These are phyloP conservation scores for Fraxinus xanthoxyloides DNA, from an alignment of 305 asterid genomes.

Conservation along the genomic window DNA sequence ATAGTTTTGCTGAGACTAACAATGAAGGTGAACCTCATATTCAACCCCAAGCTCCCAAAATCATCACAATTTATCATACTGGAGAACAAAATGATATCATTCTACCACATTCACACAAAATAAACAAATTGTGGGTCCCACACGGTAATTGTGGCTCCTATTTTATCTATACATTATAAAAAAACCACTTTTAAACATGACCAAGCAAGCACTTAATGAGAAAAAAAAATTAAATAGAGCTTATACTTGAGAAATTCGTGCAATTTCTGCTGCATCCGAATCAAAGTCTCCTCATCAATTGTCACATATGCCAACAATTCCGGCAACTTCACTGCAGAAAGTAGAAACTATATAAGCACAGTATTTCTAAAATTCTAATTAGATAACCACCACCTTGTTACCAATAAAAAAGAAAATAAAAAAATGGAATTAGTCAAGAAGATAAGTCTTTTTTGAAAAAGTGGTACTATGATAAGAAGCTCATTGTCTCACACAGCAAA, in stretches of 20 bases:
- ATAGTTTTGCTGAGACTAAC: not conserved
- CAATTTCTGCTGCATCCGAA: conserved; percentile 76
- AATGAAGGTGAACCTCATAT: not conserved
- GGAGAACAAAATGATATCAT: not conserved
- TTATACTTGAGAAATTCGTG: conserved; percentile 77
- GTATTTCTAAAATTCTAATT: not conserved
- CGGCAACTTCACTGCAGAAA: conserved; percentile 86
- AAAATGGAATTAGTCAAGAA: not conserved
- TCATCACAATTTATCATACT: not conserved
- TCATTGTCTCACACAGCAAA: not conserved
- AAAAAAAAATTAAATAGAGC: conserved; percentile 22
- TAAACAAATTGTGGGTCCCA: not conserved
- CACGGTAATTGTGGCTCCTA: not conserved
- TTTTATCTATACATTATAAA: not conserved
- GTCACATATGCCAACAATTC: conserved; percentile 63
- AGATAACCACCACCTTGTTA: conserved; percentile 1
- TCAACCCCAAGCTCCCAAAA: not conserved
- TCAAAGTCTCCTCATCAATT: conserved; percentile 73
- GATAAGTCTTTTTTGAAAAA: not conserved
- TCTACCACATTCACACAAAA: not conserved
- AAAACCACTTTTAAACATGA: not conserved
- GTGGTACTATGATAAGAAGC: conserved; percentile 7
- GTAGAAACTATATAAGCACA: conserved; percentile 15
- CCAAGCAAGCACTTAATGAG: not conserved
- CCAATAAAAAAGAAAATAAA: not conserved